Evolutionary conservation across 2,329 filamentous ascomycete species (phyloP).

Genomic region (Leptographium procerum): DNA sequence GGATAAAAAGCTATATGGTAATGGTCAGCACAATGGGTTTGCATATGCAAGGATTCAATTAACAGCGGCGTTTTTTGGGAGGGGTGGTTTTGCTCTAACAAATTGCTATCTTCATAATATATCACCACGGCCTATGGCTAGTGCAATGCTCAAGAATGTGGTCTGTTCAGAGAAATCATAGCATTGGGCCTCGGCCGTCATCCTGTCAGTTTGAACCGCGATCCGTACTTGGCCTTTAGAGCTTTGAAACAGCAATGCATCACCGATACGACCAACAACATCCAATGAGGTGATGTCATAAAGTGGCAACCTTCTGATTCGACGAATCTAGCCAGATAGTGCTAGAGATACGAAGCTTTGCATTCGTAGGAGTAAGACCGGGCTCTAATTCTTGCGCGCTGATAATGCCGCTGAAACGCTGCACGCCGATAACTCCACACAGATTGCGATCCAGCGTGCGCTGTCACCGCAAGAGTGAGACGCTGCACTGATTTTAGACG

Average conservation of each 20-base stretch:
- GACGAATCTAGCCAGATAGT: not conserved
- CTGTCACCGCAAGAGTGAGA: not conserved
- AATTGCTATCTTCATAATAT: not conserved
- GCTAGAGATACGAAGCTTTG: not conserved
- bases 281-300: not conserved
- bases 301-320: not conserved
- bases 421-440: not conserved
- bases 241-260: not conserved
- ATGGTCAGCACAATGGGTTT: not conserved
- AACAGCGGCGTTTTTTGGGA: not conserved
- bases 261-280: not conserved
- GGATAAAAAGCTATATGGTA: not conserved
- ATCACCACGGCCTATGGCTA: not conserved
- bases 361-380: not conserved
- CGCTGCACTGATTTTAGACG: not conserved
- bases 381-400: not conserved
- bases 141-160: not conserved
- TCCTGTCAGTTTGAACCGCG: not conserved
- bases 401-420: not conserved
- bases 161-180: not conserved
- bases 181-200: not conserved
- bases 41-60: not conserved
- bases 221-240: not conserved
- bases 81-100: not conserved
- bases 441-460: not conserved